A percentile compares a stretch with the other conserved stretches of the same genome.
Evolutionary conservation across 2,329 filamentous ascomycete genomes (phyloP).

Genomic region (Sporothrix pallida): DNA sequence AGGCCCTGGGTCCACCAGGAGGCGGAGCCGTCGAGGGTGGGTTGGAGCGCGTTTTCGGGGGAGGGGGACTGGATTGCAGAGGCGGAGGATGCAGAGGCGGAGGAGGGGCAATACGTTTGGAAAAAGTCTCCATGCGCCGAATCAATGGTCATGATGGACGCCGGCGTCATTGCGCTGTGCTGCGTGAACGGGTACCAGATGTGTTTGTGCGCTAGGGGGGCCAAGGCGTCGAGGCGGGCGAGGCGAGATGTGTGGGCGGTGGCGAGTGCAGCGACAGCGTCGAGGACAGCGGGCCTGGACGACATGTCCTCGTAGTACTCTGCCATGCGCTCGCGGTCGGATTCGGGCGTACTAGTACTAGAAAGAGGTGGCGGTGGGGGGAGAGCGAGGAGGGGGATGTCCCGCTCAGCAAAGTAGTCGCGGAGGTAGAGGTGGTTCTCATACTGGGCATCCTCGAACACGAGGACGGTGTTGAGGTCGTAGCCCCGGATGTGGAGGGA

Average conservation of each 20-base stretch:
- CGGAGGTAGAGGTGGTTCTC: constrained; percentile 71
- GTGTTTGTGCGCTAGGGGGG: constrained; percentile 61
- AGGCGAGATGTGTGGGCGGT: constrained; percentile 60
- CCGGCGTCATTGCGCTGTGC: constrained; percentile 66
- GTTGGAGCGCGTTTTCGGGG: constrained; percentile 52
- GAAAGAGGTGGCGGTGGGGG: constrained; percentile 60
- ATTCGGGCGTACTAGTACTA: constrained; percentile 43
- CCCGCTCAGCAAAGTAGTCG: constrained; percentile 68
- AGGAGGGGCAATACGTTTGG: constrained; percentile 53
- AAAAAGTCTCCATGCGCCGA: constrained; percentile 82
- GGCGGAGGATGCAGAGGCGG: not conserved
- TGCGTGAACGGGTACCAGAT: constrained; percentile 93
- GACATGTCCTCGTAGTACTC: constrained; percentile 64
- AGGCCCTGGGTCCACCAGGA: constrained; percentile 93
- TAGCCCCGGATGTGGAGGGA: constrained; percentile 79
- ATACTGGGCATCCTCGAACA: constrained; percentile 71
- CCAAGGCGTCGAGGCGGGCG: constrained; percentile 64
- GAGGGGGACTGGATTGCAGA: not conserved
- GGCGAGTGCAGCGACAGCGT: constrained; percentile 44
- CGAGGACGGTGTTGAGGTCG: constrained; percentile 70
- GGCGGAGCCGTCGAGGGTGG: constrained; percentile 81
- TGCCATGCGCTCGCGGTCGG: constrained; percentile 64
- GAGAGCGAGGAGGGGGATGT: constrained; percentile 63
- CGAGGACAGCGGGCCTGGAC: constrained; percentile 56
- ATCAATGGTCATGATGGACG: constrained; percentile 76